These are phyloP conservation scores for Fusarium sp. DNA, from an alignment of 2,329 filamentous ascomycete genomes.

Conservation along the genomic window DNA sequence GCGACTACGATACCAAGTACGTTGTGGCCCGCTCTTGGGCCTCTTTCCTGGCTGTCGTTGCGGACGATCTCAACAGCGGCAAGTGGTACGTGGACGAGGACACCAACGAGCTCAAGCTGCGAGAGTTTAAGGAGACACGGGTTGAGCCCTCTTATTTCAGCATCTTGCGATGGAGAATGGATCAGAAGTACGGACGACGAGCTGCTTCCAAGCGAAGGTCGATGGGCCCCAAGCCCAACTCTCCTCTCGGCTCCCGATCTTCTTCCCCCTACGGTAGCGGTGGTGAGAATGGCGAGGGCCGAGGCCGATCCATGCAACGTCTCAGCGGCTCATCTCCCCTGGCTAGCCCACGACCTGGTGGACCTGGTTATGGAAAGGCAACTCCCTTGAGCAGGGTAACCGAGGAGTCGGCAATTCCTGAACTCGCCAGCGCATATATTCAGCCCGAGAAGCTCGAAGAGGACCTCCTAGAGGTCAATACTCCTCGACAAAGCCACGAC, in stretches of 20 bases:
- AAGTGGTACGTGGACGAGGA: slow-evolving; percentile 97
- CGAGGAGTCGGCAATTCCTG: slow-evolving; percentile 71
- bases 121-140: slow-evolving; percentile 89
- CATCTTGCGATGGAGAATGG: slow-evolving; percentile 93
- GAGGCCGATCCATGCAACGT: slow-evolving; percentile 81
- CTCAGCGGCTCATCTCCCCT: slow-evolving; percentile 75
- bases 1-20: slow-evolving; percentile 99
- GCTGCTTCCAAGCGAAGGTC: slow-evolving; percentile 68
- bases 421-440: slow-evolving; percentile 57
- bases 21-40: slow-evolving; percentile 95
- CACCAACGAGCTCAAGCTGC: slow-evolving; percentile 88
- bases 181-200: slow-evolving; percentile 91
- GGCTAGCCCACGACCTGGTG: slow-evolving; percentile 71
- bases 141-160: slow-evolving; percentile 96
- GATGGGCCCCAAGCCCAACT: slow-evolving; percentile 61
- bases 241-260: slow-evolving; percentile 64
- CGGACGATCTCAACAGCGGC: slow-evolving; percentile 90
- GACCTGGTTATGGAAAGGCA: slow-evolving; percentile 70
- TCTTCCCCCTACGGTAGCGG: slow-evolving; percentile 77
- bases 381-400: slow-evolving; percentile 82
- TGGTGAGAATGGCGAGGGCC: slow-evolving; percentile 71
- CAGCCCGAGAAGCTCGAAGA: slow-evolving; percentile 68
- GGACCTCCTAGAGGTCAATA: slow-evolving; percentile 71
- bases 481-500: slow-evolving; percentile 65
- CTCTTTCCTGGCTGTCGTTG: slow-evolving; percentile 85